A percentile compares a stretch with the other conserved stretches of the same genome.
These are phyloP conservation scores for Thalassiosira allenii DNA, from an alignment of 352 stramenopile genomes.

Conservation along the genomic window DNA sequence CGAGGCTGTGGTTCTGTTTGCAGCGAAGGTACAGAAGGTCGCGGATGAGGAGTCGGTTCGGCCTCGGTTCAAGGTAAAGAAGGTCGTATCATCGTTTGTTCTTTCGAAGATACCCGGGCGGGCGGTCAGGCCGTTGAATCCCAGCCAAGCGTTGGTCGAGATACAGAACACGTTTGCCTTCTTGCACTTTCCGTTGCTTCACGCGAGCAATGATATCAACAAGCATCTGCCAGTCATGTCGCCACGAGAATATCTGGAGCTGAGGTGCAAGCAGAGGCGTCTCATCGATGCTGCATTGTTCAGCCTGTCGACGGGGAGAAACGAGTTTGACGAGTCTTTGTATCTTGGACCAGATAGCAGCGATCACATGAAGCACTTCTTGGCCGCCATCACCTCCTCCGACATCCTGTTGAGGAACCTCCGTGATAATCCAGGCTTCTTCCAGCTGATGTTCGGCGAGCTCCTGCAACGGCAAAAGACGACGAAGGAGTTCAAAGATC, in stretches of 20 bases:
- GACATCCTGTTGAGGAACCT: conserved; percentile 13
- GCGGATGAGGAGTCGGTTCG: background rate
- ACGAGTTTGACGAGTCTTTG: conserved; percentile 11
- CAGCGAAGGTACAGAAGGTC: conserved; percentile 1
- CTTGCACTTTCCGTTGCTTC: conserved; percentile 3
- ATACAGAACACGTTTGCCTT: conserved; percentile 5
- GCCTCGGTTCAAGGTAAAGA: conserved; percentile 16
- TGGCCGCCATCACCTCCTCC: conserved; percentile 1
- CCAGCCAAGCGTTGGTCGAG: conserved; percentile 5
- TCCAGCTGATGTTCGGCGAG: conserved; percentile 27
- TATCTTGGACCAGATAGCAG: background rate
- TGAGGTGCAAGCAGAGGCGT: conserved; percentile 2
- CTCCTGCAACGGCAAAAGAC: background rate
- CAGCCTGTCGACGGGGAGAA: conserved; percentile 2
- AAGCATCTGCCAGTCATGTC: conserved; percentile 13
- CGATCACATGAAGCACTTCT: conserved; percentile 17
- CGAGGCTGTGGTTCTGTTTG: background rate
- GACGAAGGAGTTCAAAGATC: conserved; percentile 16
- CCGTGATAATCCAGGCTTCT: conserved; percentile 10
- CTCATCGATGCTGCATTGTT: conserved; percentile 8
- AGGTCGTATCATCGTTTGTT: conserved; percentile 9
- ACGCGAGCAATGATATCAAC: conserved; percentile 9
- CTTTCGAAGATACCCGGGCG: background rate
- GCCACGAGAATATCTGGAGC: conserved; percentile 3
- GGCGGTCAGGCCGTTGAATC: conserved; percentile 1